phyloP scores from a whole-genome alignment of 306 rosid species.

The Argentina anserina region DNA sequence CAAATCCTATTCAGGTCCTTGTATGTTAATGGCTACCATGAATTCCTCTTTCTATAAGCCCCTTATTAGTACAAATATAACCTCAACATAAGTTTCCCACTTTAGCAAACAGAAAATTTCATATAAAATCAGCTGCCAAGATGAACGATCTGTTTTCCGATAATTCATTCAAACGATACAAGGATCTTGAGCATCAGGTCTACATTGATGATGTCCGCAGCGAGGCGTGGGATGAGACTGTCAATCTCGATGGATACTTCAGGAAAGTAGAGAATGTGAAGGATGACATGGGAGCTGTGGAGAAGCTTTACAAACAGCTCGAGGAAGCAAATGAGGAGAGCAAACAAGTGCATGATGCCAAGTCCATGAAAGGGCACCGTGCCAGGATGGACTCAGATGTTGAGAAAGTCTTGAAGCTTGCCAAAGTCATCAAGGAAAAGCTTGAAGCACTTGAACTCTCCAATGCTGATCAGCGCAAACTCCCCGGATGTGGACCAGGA shows the following conservation, averaged over 20 bases:
- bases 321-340: constrained; percentile 70
- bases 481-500: constrained; percentile 77
- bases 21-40: constrained; percentile 20
- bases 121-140: constrained; percentile 12
- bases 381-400: constrained; percentile 65
- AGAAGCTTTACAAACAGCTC: constrained; percentile 53
- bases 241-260: constrained; percentile 69
- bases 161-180: constrained; percentile 48
- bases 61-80: neutral
- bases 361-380: constrained; percentile 62
- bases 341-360: constrained; percentile 67
- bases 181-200: constrained; percentile 52
- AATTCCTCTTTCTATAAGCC: neutral
- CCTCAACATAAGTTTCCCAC: neutral
- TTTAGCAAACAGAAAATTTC: constrained; percentile 4
- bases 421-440: constrained; percentile 62
- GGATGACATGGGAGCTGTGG: constrained; percentile 68
- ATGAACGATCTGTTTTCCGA: constrained; percentile 76
- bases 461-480: constrained; percentile 44
- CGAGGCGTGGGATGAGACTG: constrained; percentile 57
- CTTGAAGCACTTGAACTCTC: constrained; percentile 69
- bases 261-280: constrained; percentile 79
- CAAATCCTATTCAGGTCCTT: neutral
- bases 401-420: constrained; percentile 51
- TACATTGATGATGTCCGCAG: constrained; percentile 33